Evolutionary conservation across 2,329 filamentous ascomycete genomes (phyloP), one percentile per base, ranked within the genome.

Genomic region (Hymenoscyphus occultus): DNA sequence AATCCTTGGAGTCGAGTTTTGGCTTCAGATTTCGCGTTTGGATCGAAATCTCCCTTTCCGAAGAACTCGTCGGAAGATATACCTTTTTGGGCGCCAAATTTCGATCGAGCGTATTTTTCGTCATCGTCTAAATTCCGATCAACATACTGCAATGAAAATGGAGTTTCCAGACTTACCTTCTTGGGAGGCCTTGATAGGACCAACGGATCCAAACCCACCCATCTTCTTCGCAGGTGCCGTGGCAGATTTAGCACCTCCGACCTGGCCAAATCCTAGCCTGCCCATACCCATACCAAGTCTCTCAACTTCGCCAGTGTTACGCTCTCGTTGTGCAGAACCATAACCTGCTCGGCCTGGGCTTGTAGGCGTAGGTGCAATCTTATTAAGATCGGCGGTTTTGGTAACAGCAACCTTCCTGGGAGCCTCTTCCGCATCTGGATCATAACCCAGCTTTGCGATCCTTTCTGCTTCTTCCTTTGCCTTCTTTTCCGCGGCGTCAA

Each of bases 1-100:
- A 99, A 99, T 58, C 93, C 91, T 80, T 92, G 89, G 62, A 99
- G 85, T 51, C 95, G 87, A 31, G 84, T 83, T 81, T 96, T 96
- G 72, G 95, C 94, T 80, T 97, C 94, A 61, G 87, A 83, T 75
- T 95, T 90, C 9, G 90, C 86, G 63, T 83, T 83, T 45, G 93
- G 88, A 76, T 99, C 93, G 78, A 89, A 98, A 63, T 85, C 81
- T 62, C 93, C 92, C 77, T 95, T 94, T 74, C 94, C 93, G 76
- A 99, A 99, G 83, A 96, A 99, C 77, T 99, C 95, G 77, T 99
- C 95, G 0, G 93, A 97, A 0, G 93, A 97, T 71, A 99, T 99
- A 72, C 91, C 91, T 82, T 98, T 98, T 77, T 99, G 95, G 56
- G 79, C 80, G 67, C 93, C 94, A 74, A 99, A 99, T 78, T 97